phyloP scores from a whole-genome alignment of 192 early-diverging fungal genomes.

The Diversispora epigaea region DNA sequence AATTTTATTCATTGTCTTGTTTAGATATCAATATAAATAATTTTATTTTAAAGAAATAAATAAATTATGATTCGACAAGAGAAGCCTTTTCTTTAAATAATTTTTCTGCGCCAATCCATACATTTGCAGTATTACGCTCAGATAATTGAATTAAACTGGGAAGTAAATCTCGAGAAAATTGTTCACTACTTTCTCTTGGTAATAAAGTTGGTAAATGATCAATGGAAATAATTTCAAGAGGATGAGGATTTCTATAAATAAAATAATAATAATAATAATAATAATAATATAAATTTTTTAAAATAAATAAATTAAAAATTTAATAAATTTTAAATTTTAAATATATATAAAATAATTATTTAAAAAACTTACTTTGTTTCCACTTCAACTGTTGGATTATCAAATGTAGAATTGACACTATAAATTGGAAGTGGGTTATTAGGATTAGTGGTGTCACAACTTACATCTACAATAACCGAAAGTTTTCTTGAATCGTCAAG shows the following conservation, averaged over 20 bases:
- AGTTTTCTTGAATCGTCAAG: constrained; percentile 69
- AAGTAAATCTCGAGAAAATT: constrained; percentile 82
- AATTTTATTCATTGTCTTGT: too few relatives aligned
- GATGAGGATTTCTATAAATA: constrained; percentile 50
- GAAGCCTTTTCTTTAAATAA: constrained; percentile 77
- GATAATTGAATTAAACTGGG: constrained; percentile 77
- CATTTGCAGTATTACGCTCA: constrained; percentile 62
- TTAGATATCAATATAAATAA: too few relatives aligned
- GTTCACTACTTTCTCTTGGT: constrained; percentile 88
- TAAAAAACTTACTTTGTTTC: constrained; percentile 45
- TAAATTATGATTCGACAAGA: background rate
- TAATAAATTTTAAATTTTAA: background rate
- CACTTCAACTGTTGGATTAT: constrained; percentile 80
- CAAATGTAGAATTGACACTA: constrained; percentile 89
- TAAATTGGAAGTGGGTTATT: constrained; percentile 98
- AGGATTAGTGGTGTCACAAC: constrained; percentile 96
- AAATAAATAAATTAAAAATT: background rate
- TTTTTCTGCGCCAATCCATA: constrained; percentile 82
- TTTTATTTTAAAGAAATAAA: too few relatives aligned
- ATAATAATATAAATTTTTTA: background rate
- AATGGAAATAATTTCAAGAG: constrained; percentile 90
- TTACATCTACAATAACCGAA: constrained; percentile 88
- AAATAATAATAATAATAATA: too few relatives aligned
- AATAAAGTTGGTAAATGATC: constrained; percentile 95
- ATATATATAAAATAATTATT: background rate